Conservation (phyloP, 2,329 filamentous ascomycete genomes). For the Colletotrichum sp. region DNA sequence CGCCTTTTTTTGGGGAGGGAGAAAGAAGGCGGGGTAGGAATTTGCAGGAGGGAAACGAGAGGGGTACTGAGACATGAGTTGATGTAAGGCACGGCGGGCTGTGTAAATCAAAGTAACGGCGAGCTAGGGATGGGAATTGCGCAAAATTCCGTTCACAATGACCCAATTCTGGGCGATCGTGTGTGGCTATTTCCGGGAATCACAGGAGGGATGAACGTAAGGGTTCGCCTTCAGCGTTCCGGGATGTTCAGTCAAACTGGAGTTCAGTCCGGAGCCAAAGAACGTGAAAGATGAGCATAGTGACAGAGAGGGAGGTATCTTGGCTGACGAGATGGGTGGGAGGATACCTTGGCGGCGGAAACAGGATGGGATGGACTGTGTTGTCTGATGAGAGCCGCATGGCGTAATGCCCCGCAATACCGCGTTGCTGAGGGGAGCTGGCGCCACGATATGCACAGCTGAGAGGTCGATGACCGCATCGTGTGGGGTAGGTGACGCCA, state of each 20-base stretch:
- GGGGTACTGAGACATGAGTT: background rate
- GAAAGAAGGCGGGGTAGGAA: background rate
- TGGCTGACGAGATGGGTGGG: background rate
- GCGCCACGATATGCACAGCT: background rate
- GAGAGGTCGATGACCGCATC: conserved; percentile 18
- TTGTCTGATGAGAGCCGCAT: conserved; percentile 17
- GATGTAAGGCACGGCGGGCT: conserved; percentile 8
- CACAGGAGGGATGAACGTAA: background rate
- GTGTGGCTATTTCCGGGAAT: background rate
- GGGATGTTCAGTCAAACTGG: background rate
- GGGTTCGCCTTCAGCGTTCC: background rate
- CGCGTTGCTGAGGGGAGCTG: background rate
- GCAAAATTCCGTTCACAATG: background rate
- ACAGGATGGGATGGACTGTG: background rate
- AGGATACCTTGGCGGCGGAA: background rate
- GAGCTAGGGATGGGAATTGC: conserved; percentile 1
- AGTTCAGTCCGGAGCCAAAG: background rate
- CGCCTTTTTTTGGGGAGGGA: background rate
- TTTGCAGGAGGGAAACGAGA: background rate
- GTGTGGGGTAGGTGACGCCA: conserved; percentile 23
- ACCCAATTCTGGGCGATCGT: conserved; percentile 8
- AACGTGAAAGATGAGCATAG: background rate
- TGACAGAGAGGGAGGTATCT: background rate
- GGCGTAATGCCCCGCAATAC: conserved; percentile 19
- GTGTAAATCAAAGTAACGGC: background rate